Evolutionary conservation across 1,284 basidiomycete genomes (phyloP), one percentile per base, ranked within the genome.

Genomic region (Leccinum solheimii): DNA sequence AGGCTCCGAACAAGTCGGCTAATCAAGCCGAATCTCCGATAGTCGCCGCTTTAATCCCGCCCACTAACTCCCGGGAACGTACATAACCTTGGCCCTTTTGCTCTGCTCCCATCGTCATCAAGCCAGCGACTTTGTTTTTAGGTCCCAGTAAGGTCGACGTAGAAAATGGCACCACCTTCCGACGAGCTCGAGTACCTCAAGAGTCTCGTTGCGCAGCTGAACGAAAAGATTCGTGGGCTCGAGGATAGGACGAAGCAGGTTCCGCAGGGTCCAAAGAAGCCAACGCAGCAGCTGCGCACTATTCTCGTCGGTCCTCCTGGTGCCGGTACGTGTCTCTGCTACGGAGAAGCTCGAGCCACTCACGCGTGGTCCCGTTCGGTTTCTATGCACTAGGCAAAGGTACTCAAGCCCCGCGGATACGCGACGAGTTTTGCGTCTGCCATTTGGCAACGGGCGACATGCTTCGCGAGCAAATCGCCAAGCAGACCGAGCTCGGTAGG

Each of bases 371-470:
- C 5, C 16, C 40, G 13, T 43, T 21, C 2, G 10, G 16, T 34
- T 5, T 13, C 40, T 14, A 11, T 27, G n/a, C 40, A 23, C 43
- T 5, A 97, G 95, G 95, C 68, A 99, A 99, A 84, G 97, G 97
- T 54, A 99, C 97, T 1, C 97, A 99, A 78, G 97, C 95, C 1
- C 97, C 97, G 26, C 87, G 86, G 76, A 97, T 99, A 78, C 86
- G 91, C 57, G 90, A 95, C 66, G 86, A 93, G 75, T 99, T 92
- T 84, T 95, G 94, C 75, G 88, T 99, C 58, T 99, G 97, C 83
- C 97, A 99, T 80, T 83, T 99, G 68, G 96, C 97, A 34, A 99
- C 97, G 32, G 97, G 97, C 43, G 97, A 99, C 81, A 97, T 99
- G 94, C 83, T 99, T 62, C 92, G 97, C 55, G 94, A 96, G 67